Evolutionary conservation across 164 flowering plant species (phyloP).

Genomic region (Macadamia tetraphylla): DNA sequence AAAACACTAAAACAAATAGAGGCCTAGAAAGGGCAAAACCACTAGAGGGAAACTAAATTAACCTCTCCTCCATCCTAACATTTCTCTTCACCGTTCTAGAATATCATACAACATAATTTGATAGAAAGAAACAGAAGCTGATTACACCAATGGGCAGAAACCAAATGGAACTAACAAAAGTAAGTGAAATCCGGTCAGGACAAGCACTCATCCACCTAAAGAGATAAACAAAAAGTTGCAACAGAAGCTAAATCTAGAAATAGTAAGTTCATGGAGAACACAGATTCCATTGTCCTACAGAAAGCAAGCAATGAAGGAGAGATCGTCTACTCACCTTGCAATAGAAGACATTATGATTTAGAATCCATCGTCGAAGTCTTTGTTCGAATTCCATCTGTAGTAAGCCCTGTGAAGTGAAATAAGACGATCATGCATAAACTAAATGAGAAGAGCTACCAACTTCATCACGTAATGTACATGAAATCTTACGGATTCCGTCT

Average conservation of each 20-base stretch:
- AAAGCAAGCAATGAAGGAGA: not conserved
- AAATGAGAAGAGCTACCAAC: too few relatives aligned
- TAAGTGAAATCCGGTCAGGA: constrained; percentile 1
- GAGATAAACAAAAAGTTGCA: too few relatives aligned
- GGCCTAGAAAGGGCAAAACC: too few relatives aligned
- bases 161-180: not conserved
- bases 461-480: not conserved
- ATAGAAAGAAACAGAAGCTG: not conserved
- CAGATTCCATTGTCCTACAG: too few relatives aligned
- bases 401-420: not conserved
- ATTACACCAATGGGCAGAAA: not conserved
- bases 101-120: not conserved
- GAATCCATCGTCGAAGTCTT: not conserved
- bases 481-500: not conserved
- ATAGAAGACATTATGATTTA: too few relatives aligned
- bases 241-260: not conserved
- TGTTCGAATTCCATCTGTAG: not conserved
- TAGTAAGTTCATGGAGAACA: not conserved
- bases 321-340: not conserved
- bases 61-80: too few relatives aligned
- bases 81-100: too few relatives aligned
- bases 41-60: too few relatives aligned
- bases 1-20: not conserved
- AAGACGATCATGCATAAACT: not conserved
- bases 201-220: too few relatives aligned